Conservation (phyloP, 805 yeast species). For the Kodamaea laetipori region DNA sequence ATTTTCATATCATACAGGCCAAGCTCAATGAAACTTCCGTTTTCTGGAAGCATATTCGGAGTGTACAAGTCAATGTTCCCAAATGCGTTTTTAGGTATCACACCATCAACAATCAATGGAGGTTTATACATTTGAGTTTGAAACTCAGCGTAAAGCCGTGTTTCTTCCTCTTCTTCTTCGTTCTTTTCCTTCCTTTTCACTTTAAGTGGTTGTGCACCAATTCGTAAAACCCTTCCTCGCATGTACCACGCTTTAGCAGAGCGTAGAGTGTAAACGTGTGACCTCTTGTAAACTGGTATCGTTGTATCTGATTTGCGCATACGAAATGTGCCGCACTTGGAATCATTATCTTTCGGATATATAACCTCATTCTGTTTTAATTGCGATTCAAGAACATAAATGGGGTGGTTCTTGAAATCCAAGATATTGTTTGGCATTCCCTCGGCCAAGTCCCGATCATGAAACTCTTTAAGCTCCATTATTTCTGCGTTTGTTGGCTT, state of each 20-base stretch:
- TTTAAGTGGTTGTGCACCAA: conserved; percentile 69
- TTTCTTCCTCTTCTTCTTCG: conserved; percentile 45
- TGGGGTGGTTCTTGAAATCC: conserved; percentile 86
- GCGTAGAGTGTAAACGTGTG: conserved; percentile 61
- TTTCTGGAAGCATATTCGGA: conserved; percentile 79
- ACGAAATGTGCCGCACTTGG: conserved; percentile 69
- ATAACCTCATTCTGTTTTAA: conserved; percentile 72
- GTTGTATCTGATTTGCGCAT: conserved; percentile 34
- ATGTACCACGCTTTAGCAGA: conserved; percentile 88
- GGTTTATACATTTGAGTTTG: conserved; percentile 78
- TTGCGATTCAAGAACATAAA: conserved; percentile 78
- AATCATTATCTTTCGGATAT: conserved; percentile 56
- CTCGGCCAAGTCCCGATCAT: conserved; percentile 64
- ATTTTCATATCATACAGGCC: conserved; percentile 40
- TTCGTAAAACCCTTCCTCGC: conserved; percentile 70
- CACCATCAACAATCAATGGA: conserved; percentile 64
- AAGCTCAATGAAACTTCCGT: conserved; percentile 58
- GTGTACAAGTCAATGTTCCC: conserved; percentile 84
- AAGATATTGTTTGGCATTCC: conserved; percentile 85
- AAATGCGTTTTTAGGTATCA: conserved; percentile 70
- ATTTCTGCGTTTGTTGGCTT: conserved; percentile 39
- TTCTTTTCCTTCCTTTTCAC: conserved; percentile 36
- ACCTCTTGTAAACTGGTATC: conserved; percentile 67
- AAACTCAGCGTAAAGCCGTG: conserved; percentile 68
- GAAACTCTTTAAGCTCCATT: conserved; percentile 62